These are phyloP conservation scores for Aspergillus melleus DNA, from an alignment of 2,329 filamentous ascomycete species.

Conservation along the genomic window DNA sequence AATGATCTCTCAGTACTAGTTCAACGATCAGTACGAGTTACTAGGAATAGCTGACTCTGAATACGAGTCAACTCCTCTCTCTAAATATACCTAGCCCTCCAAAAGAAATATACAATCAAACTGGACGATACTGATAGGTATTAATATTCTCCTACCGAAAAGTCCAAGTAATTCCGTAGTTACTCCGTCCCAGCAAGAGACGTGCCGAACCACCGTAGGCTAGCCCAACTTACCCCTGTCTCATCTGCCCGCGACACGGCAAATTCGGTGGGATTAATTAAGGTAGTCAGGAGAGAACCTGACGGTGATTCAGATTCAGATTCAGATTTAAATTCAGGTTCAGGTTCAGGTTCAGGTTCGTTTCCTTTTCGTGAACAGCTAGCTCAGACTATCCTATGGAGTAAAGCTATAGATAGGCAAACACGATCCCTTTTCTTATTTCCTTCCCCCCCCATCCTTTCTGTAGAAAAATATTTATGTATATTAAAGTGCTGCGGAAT, in stretches of 20 bases:
- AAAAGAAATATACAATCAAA: too few species aligned
- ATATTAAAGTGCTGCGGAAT: not conserved
- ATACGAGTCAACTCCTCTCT: too few species aligned
- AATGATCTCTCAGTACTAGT: too few species aligned
- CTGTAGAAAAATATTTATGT: too few species aligned
- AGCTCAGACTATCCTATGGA: too few species aligned
- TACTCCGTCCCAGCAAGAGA: not conserved
- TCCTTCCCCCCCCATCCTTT: too few species aligned
- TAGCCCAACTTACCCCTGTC: not conserved
- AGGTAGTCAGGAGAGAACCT: not conserved
- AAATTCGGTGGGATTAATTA: not conserved
- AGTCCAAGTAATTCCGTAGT: too few species aligned
- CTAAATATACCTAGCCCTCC: too few species aligned
- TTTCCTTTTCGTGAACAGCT: not conserved
- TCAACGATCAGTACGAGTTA: too few species aligned
- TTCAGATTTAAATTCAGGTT: not conserved
- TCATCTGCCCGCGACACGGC: not conserved
- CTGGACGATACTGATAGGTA: not conserved
- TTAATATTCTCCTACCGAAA: not conserved
- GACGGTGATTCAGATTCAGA: not conserved
- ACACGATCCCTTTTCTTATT: too few species aligned
- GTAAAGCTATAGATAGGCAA: too few species aligned
- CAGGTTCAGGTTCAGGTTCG: not conserved
- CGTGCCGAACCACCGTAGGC: not conserved
- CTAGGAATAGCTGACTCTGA: too few species aligned